Base-by-base conservation (phyloP, 495 filamentous ascomycete genomes). In the Darksidea phi region DNA sequence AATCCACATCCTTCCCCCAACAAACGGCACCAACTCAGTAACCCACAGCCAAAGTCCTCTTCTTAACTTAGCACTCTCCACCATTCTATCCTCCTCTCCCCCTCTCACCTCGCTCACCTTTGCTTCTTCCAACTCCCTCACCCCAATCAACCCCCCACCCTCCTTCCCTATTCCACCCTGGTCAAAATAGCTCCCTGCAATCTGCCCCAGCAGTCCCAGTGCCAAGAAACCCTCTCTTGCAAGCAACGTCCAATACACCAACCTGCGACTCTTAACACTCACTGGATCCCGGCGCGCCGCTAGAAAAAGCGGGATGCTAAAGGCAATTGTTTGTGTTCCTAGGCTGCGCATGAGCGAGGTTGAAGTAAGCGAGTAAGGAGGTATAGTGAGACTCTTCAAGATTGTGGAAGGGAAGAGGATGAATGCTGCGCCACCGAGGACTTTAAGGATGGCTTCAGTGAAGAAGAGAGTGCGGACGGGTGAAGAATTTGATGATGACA, bases 11-110 rank as follows among this genome's bases (percentile, higher is more conserved):
- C 60, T 38, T 15, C 60, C 60, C 45, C 57, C 60, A 1, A 63
- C 60, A 57, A 63, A 63, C 52, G 60, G 60, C 46, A 46, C 60
- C 36, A 63, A 46, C 37, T 63, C 60, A 26, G 60, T 53, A 42
- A 64, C 41, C 54, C 61, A 58, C 47, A 53, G 10, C 61, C 61
- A 58, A 36, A 64, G 38, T 18, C 54, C 61, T 17, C 43, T 23
- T 23, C 46, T 48, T 43, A 62, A 43, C 6, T 10, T 54, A 26
- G 10, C 12, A 6, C 26, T n/a, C 23, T 2, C 49, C 23, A 5
- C 15, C 24, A 11, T 34, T 34, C 17, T 34, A 6, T 52, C 49
- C 6, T 25, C 24, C 13, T 11, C 28, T 6, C 45, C 36, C 6
- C 18, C 15, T 1, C n/a, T 36, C 4, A 36, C 21, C 3, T 48